These are phyloP conservation scores for Erythrobasidium hasegawianum DNA, from an alignment of 1,284 basidiomycete species.

Conservation along the genomic window DNA sequence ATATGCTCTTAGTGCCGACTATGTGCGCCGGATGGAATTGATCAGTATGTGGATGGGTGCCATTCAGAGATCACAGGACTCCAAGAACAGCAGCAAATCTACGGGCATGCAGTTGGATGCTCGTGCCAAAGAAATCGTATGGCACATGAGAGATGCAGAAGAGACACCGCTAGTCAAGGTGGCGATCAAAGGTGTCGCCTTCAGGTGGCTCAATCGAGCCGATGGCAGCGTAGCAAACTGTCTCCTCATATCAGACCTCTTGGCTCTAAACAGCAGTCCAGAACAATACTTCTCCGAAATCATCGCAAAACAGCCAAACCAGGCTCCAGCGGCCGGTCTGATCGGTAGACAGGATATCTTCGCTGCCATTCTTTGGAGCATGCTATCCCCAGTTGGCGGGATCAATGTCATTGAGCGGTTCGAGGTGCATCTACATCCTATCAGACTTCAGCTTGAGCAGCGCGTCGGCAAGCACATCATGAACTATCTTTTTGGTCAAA, in stretches of 20 bases:
- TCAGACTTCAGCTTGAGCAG: conserved; percentile 81
- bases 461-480: conserved; percentile 75
- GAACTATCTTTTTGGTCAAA: conserved; percentile 69
- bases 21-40: conserved; percentile 70
- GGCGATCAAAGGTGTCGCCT: conserved; percentile 72
- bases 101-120: conserved; percentile 78
- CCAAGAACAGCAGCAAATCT: conserved; percentile 24
- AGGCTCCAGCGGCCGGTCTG: conserved; percentile 23
- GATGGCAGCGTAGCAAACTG: conserved; percentile 84
- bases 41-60: conserved; percentile 84
- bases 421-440: conserved; percentile 76
- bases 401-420: conserved; percentile 86
- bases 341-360: conserved; percentile 42
- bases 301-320: conserved; percentile 58
- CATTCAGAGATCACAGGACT: conserved; percentile 73
- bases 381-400: conserved; percentile 85
- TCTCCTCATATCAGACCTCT: conserved; percentile 68
- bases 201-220: conserved; percentile 79
- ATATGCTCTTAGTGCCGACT: conserved; percentile 67
- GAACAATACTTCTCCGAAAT: conserved; percentile 86
- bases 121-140: conserved; percentile 81
- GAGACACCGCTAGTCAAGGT: conserved; percentile 78
- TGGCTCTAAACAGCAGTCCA: conserved; percentile 79
- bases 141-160: conserved; percentile 82
- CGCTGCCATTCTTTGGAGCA: conserved; percentile 63